Base-by-base conservation (phyloP, 1,139 yeast species). In the Pichia sorboxylosa region DNA sequence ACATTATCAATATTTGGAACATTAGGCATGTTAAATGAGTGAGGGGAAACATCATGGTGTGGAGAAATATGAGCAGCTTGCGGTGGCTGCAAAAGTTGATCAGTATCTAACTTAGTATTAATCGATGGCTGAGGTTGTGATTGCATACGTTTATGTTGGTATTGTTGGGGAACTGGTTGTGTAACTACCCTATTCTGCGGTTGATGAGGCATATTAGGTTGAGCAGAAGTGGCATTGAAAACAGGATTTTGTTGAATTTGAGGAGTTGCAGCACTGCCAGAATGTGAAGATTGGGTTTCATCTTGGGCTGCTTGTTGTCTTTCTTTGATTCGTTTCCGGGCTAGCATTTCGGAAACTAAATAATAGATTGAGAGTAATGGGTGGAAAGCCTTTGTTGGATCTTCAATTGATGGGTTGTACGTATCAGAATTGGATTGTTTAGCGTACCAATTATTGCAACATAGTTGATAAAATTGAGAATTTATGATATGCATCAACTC, bases 361-460 rank as follows among this genome's bases (percentile, higher is more conserved):
- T 71, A 80, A 54, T 92, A 92, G 24, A 90, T 78, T 3, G 95
- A 83, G 10, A 90, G 59, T 42, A 87, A 63, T 0, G 98, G 97
- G 55, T 85, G 94, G 55, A 70, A 90, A 1, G 92, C 93, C 35
- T 72, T 68, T 1, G 94, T 82, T n/a, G 96, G 96, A 54, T 83
- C 93, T 2, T 69, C 47, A 13, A 46, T 35, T 10, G 40, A 32
- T 16, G 39, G 35, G 35, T 51, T 47, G 32, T 42, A 50, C 13
- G 26, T 28, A 46, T 41, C 53, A 42, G 37, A 40, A 22, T 37
- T 37, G 22, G 37, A 40, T 22, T 63, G 64, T 43, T 66, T 64
- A 6, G 13, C 6, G 13, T 23, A 23, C 93, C 94, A 83, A 40
- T 71, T 69, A 27, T 64, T 70, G 28, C 69, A 63, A 28, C 87